These are phyloP conservation scores for Luffa aegyptiaca DNA, from an alignment of 306 rosid genomes.

Conservation along the genomic window DNA sequence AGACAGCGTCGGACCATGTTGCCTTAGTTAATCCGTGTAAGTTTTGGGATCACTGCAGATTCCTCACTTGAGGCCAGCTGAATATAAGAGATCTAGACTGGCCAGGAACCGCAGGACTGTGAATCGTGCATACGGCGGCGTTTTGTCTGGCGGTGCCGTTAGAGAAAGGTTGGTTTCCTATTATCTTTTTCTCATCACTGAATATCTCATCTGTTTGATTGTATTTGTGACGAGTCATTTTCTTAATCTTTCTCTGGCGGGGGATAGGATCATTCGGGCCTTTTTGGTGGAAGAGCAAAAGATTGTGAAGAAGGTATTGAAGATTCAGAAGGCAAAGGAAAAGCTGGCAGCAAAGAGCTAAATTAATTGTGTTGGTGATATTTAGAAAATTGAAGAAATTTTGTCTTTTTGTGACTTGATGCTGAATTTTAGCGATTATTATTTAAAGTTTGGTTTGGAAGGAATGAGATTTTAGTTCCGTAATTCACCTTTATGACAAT, in stretches of 20 bases:
- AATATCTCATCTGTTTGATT: neutral
- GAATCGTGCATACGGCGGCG: constrained; percentile 8
- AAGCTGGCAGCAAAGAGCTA: constrained; percentile 9
- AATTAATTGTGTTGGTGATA: neutral
- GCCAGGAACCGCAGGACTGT: constrained; percentile 7
- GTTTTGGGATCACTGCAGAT: neutral
- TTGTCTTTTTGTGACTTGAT: neutral
- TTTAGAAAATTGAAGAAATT: neutral
- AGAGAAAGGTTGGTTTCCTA: neutral
- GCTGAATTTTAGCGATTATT: neutral
- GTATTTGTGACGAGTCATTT: neutral
- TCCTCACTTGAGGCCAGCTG: constrained; percentile 14
- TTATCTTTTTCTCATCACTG: neutral
- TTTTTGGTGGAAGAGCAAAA: constrained; percentile 10
- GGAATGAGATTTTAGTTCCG: neutral
- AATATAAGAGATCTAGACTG: constrained; percentile 8
- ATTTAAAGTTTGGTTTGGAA: neutral
- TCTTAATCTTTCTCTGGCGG: neutral
- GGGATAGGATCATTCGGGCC: constrained; percentile 4
- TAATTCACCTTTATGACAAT: neutral
- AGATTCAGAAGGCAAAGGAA: constrained; percentile 9
- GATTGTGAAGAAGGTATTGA: constrained; percentile 14
- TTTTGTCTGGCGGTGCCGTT: constrained; percentile 5
- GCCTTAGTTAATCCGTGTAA: neutral
- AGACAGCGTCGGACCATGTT: neutral